These are phyloP conservation scores for Candida pseudofarinosa DNA, from an alignment of 805 yeast genomes.

Conservation along the genomic window DNA sequence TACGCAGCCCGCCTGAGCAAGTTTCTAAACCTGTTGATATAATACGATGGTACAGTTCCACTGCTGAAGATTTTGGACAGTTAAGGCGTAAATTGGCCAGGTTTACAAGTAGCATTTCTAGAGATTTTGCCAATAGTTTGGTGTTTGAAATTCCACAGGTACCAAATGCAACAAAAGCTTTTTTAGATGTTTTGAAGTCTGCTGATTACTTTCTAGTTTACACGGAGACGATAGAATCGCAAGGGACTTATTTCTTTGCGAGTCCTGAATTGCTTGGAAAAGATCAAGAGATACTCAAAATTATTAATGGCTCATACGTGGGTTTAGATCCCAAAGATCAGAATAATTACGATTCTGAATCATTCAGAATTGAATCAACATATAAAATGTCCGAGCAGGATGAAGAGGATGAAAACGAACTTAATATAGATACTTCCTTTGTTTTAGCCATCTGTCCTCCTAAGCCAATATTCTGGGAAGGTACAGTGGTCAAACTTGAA, in stretches of 20 bases:
- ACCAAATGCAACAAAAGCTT: slow-evolving; percentile 42
- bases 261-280: slow-evolving; percentile 50
- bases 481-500: slow-evolving; percentile 58
- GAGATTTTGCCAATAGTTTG: slow-evolving; percentile 70
- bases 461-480: slow-evolving; percentile 90
- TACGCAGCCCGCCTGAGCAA: slow-evolving; percentile 52
- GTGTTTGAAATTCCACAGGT: slow-evolving; percentile 47
- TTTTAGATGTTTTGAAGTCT: slow-evolving; percentile 56
- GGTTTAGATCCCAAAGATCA: slow-evolving; percentile 31
- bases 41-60: slow-evolving; percentile 61
- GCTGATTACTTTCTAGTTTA: slow-evolving; percentile 74
- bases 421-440: not conserved
- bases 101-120: slow-evolving; percentile 63
- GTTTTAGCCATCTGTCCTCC: slow-evolving; percentile 71
- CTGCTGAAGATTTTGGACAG: slow-evolving; percentile 68
- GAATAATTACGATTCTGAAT: slow-evolving; percentile 23
- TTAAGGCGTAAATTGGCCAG: slow-evolving; percentile 79
- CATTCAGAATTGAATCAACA: slow-evolving; percentile 15
- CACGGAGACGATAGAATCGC: slow-evolving; percentile 65
- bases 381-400: slow-evolving; percentile 10
- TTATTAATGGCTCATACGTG: slow-evolving; percentile 36
- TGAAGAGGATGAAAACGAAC: slow-evolving; percentile 8
- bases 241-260: slow-evolving; percentile 79
- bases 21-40: slow-evolving; percentile 32
- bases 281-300: slow-evolving; percentile 34